Base-by-base conservation (phyloP, 805 yeast species). In the Saccharomycopsis lassenensis region DNA sequence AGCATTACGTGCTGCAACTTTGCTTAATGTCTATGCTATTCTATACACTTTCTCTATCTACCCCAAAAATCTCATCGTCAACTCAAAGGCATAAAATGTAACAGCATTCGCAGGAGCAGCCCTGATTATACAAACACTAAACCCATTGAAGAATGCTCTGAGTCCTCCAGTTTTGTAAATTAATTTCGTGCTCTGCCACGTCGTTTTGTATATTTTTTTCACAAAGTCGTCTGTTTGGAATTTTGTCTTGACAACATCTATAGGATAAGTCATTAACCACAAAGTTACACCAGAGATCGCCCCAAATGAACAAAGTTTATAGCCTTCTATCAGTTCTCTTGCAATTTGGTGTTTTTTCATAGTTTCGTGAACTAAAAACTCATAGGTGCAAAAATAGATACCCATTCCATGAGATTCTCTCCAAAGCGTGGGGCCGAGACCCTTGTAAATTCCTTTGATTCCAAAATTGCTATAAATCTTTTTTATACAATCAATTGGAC, bases 31-130 rank as follows among this genome's bases (percentile, higher is more conserved):
- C n/a, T n/a, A n/a, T n/a, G n/a, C n/a, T n/a, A n/a, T 23, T 11
- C 25, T 23, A 11, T 23, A n/a, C n/a, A 11, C n/a, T n/a, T 23
- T 23, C 25, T 11, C 25, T n/a, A 17, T 8, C 11, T 29, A 38
- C n/a, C 35, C 39, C 31, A 39, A 17, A 3, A 41, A 38, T 59
- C 94, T 74, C 81, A 87, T 79, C 4, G 95, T 82, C 34, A 80
- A 59, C 58, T 91, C 99, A 55, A 91, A 91, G 2, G 93, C 86
- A 29, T 85, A 79, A 60, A 91, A 91, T 0, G 98, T 93, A 21
- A 93, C 94, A 28, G 95, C 99, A 55, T 91, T 93, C 3, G 93
- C 98, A 1, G 98, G 98, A 3, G 95, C 94, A 33, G 99, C 97
- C 61, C 99, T 79, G 46, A 91, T 62, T 45, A 91, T 73, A 0